Percentiles rank a stretch among this genome's conserved stretches.
phyloP scores from a whole-genome alignment of 2,329 filamentous ascomycete species.

The Ophiostoma australiae region DNA sequence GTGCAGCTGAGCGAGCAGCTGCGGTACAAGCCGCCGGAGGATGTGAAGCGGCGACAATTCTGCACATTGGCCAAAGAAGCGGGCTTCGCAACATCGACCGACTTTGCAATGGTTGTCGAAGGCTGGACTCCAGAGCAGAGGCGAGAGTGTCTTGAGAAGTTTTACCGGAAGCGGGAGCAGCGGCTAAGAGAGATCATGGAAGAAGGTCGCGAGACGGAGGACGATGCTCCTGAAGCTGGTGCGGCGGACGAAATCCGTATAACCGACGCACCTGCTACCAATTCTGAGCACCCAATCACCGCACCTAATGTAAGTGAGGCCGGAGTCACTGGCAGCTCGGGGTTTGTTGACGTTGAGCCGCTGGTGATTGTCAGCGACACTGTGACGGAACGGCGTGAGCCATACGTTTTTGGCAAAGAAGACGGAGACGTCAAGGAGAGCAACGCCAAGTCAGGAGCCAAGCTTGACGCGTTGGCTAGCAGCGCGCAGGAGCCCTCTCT shows the following conservation, averaged over 20 bases:
- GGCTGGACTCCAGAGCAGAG: slow-evolving; percentile 81
- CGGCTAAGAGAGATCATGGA: slow-evolving; percentile 35
- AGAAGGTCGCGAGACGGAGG: slow-evolving; percentile 22
- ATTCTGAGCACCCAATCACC: not conserved
- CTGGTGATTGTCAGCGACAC: slow-evolving; percentile 19
- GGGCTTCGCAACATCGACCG: slow-evolving; percentile 68
- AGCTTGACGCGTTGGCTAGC: not conserved
- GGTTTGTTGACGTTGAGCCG: slow-evolving; percentile 13
- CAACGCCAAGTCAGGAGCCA: not conserved
- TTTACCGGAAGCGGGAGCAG: slow-evolving; percentile 66
- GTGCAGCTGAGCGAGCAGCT: slow-evolving; percentile 5
- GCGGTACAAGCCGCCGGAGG: slow-evolving; percentile 64
- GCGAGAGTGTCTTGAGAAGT: slow-evolving; percentile 70
- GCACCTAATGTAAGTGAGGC: not conserved
- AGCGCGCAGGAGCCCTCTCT: not conserved
- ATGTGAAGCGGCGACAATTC: slow-evolving; percentile 76
- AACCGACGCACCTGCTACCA: not conserved
- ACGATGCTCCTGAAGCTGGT: slow-evolving; percentile 12
- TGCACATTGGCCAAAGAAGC: slow-evolving; percentile 81
- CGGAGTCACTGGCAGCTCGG: not conserved
- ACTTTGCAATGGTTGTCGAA: slow-evolving; percentile 88
- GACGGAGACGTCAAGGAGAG: not conserved
- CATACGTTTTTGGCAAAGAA: not conserved
- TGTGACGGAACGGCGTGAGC: slow-evolving; percentile 17
- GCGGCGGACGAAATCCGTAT: not conserved